Base-by-base conservation (phyloP, 208 protist genomes). In the Leishmania braziliensis region DNA sequence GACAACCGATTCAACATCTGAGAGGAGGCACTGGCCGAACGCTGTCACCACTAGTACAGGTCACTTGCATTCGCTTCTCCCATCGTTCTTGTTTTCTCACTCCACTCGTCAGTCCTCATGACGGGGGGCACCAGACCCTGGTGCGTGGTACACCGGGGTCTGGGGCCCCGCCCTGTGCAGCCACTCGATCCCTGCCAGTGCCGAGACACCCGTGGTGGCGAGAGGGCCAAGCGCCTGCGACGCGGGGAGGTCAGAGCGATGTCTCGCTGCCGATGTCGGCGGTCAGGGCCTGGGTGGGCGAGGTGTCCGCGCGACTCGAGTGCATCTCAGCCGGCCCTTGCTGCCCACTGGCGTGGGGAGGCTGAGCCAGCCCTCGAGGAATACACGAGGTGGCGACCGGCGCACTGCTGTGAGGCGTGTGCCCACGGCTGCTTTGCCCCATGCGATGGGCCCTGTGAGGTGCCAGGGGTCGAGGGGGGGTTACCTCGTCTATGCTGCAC, bases 1-100 rank as follows among this genome's bases (percentile, higher is more conserved):
- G 92, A 97, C 78, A 93, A 92, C 83, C 86, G 91, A 60, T 97
- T 95, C 81, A 93, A 91, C 69, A 90, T 95, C 75, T 96, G 87
- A 90, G 14, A 2, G 63, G 43, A 81, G 26, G 23, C 51, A 14
- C 23, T 8, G n/a, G n/a, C 26, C 10, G 23, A 14, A 1, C 43
- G 5, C 16, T 26, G 33, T n/a, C 73, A 77, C 1, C 53, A 46
- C n/a, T 10, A 26, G 20, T 26, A 58, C 73, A 8, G 5, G 2
- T 62, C 53, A 39, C 26, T 3, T 50, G 1, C 20, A 26, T 20
- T 71, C 39, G 26, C 16, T 5, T n/a, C 36, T 8, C 2, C 8
- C 46, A 23, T 48, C n/a, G 36, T 5, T 39, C 1, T 70, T 70
- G 10, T n/a, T 39, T 43, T 29, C 16, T 69, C 16, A 14, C 63